Evolutionary conservation across 805 yeast genomes (phyloP).

Genomic region (Yarrowia sp.): DNA sequence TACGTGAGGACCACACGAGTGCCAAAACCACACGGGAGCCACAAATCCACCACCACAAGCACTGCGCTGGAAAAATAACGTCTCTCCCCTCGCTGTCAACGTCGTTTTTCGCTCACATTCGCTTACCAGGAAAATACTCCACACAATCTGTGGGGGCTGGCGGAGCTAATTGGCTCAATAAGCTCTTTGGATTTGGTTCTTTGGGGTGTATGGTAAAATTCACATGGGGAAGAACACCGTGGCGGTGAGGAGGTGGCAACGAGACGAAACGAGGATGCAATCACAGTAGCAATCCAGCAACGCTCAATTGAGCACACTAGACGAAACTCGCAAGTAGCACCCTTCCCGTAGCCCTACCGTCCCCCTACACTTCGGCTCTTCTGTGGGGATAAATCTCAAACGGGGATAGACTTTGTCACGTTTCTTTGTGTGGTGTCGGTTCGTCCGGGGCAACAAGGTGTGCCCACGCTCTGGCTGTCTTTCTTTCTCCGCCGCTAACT

Average conservation of each 20-base stretch:
- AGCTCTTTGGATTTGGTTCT: constrained; percentile 27
- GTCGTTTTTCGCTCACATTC: too few species aligned
- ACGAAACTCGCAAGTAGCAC: too few species aligned
- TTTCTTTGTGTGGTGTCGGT: constrained; percentile 39
- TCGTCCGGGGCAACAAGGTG: constrained; percentile 30
- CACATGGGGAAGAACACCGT: constrained; percentile 38
- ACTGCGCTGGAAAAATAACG: too few species aligned
- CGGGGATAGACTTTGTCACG: constrained; percentile 31
- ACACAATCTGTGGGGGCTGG: constrained; percentile 34
- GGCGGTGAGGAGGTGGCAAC: constrained; percentile 4
- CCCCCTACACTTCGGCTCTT: constrained; percentile 14
- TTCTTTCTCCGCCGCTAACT: background rate
- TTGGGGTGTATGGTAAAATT: constrained; percentile 34
- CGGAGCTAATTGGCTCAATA: constrained; percentile 9
- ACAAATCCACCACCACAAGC: too few species aligned
- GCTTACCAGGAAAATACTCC: too few species aligned
- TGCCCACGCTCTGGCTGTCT: constrained; percentile 29
- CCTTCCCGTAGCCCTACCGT: too few species aligned
- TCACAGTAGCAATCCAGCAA: too few species aligned
- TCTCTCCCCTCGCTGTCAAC: too few species aligned
- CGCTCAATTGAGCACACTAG: background rate
- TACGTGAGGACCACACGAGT: too few species aligned
- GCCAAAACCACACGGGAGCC: too few species aligned
- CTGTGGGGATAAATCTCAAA: constrained; percentile 37
- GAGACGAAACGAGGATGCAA: too few species aligned